phyloP scores from a whole-genome alignment of 2,329 filamentous ascomycete genomes.

The Fusarium dlaminii region DNA sequence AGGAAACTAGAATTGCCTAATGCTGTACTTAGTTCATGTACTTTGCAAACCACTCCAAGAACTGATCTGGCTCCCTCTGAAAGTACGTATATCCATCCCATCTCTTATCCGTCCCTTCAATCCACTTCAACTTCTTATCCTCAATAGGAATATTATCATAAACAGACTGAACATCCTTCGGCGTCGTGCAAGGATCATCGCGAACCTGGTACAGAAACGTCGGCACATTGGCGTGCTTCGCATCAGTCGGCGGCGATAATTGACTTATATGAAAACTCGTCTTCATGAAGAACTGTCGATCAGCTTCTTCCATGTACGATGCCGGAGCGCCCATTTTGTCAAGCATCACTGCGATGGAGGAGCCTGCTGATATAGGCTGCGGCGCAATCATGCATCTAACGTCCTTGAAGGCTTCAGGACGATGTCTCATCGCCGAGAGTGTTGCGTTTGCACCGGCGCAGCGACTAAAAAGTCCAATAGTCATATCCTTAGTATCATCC shows the following conservation, averaged over 20 bases:
- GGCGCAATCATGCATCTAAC: constrained; percentile 27
- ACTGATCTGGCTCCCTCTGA: constrained; percentile 22
- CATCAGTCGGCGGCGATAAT: background rate
- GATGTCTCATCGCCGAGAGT: constrained; percentile 8
- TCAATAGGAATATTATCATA: constrained; percentile 22
- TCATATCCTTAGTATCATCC: background rate
- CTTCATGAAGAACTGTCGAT: constrained; percentile 24
- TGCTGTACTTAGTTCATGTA: constrained; percentile 4
- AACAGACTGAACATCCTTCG: constrained; percentile 22
- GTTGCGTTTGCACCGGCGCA: constrained; percentile 24
- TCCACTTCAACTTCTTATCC: constrained; percentile 28
- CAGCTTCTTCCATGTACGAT: constrained; percentile 20
- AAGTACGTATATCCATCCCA: constrained; percentile 29
- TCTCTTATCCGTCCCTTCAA: constrained; percentile 13
- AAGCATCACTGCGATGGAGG: constrained; percentile 1
- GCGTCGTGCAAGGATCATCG: constrained; percentile 12
- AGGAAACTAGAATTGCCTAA: no score
- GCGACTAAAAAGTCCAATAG: constrained; percentile 23
- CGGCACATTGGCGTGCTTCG: constrained; percentile 19
- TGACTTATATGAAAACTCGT: constrained; percentile 23
- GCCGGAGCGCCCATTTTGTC: constrained; percentile 10
- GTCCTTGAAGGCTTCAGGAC: constrained; percentile 4
- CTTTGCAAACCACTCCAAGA: constrained; percentile 24
- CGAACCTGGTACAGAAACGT: constrained; percentile 28
- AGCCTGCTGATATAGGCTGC: constrained; percentile 2